Percentiles rank a stretch among this genome's conserved stretches.
Conservation (phyloP, 495 filamentous ascomycete genomes). For the Hypoxylon subgilvum region DNA sequence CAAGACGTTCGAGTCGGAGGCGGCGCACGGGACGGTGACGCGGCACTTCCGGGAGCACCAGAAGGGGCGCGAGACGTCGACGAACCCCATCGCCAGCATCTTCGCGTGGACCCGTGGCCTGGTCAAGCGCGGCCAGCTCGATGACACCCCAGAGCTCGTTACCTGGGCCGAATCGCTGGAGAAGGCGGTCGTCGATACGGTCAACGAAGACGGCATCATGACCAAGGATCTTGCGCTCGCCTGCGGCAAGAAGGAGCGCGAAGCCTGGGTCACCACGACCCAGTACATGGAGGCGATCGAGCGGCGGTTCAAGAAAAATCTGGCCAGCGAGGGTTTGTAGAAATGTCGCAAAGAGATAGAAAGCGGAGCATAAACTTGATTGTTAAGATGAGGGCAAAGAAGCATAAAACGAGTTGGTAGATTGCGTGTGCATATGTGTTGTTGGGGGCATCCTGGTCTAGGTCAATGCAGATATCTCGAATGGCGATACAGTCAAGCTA, state of each 20-base stretch:
- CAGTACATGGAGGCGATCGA: constrained; percentile 92
- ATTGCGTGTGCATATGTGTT: too few species aligned
- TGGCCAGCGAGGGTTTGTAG: too few species aligned
- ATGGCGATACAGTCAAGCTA: too few species aligned
- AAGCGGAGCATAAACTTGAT: too few species aligned
- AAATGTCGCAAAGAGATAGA: too few species aligned
- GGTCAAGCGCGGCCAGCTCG: constrained; percentile 88
- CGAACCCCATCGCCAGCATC: constrained; percentile 97
- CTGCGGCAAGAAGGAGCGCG: constrained; percentile 80
- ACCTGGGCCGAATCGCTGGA: constrained; percentile 90
- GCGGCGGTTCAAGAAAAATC: constrained; percentile 71
- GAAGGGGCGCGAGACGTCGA: constrained; percentile 93
- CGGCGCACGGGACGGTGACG: constrained; percentile 97
- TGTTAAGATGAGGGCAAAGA: too few species aligned
- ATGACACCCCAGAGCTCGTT: constrained; percentile 85
- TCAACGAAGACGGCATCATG: constrained; percentile 94
- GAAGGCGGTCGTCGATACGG: constrained; percentile 91
- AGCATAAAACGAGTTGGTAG: too few species aligned
- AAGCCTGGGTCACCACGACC: constrained; percentile 84
- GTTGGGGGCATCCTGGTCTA: too few species aligned
- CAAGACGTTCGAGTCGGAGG: constrained; percentile 95
- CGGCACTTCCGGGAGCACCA: constrained; percentile 99
- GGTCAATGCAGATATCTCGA: too few species aligned
- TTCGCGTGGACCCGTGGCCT: constrained; percentile 98
- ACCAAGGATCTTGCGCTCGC: constrained; percentile 96